A percentile compares a stretch with the other conserved stretches of the same genome.
These are phyloP conservation scores for Anisodus acutangulus DNA, from an alignment of 257 asterid species.

Conservation along the genomic window DNA sequence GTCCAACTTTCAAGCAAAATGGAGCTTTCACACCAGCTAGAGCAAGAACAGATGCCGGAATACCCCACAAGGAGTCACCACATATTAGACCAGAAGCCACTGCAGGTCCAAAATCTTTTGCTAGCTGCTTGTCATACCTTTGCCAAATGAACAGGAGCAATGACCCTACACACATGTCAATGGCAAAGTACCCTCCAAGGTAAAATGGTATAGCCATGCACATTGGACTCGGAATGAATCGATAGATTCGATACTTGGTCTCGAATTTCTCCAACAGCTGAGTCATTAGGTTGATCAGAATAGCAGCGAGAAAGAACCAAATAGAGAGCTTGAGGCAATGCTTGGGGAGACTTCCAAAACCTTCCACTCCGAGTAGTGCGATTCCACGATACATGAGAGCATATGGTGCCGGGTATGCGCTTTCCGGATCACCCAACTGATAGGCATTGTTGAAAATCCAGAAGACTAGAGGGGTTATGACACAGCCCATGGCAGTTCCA, in stretches of 20 bases:
- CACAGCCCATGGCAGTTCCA: constrained; percentile 47
- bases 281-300: constrained; percentile 34
- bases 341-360: constrained; percentile 58
- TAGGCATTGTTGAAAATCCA: constrained; percentile 47
- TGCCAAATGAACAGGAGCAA: constrained; percentile 57
- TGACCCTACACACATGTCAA: constrained; percentile 84
- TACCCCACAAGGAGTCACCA: constrained; percentile 77
- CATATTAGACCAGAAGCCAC: constrained; percentile 79
- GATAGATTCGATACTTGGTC: constrained; percentile 45
- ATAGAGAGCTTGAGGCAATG: constrained; percentile 55
- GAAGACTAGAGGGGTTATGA: constrained; percentile 45
- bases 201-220: constrained; percentile 87
- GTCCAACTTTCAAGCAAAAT: constrained; percentile 56
- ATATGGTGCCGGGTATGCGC: constrained; percentile 50
- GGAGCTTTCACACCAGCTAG: constrained; percentile 58
- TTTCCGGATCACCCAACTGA: constrained; percentile 38
- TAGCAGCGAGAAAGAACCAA: constrained; percentile 44
- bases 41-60: constrained; percentile 69
- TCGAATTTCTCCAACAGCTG: constrained; percentile 45
- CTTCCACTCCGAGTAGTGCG: constrained; percentile 49
- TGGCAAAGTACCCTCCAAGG: constrained; percentile 66
- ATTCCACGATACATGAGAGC: constrained; percentile 48
- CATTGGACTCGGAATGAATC: constrained; percentile 77
- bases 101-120: constrained; percentile 56
- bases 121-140: constrained; percentile 40